Evolutionary conservation across 2,329 filamentous ascomycete species (phyloP).

Genomic region (Calonectria multiphialidica): DNA sequence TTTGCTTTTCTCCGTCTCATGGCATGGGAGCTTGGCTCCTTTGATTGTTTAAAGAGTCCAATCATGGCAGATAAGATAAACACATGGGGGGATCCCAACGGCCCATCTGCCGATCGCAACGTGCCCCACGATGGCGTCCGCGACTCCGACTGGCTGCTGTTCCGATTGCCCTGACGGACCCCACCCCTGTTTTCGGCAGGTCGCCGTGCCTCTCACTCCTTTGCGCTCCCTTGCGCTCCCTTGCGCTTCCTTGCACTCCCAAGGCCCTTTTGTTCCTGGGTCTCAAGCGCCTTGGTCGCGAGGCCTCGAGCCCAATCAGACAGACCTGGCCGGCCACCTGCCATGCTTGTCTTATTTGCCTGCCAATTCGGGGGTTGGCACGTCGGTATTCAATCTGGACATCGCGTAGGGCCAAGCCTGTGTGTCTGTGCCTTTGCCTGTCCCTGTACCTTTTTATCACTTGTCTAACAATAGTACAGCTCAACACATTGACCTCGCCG

Average conservation of each 20-base stretch:
- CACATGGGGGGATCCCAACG: slow-evolving; percentile 33
- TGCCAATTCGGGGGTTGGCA: slow-evolving; percentile 19
- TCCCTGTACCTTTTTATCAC: no score
- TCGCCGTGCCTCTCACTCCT: slow-evolving; percentile 15
- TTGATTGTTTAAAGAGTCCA: slow-evolving; percentile 15
- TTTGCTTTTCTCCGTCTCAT: background rate
- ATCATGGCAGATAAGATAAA: slow-evolving; percentile 30
- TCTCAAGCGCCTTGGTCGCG: background rate
- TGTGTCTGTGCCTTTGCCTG: no score
- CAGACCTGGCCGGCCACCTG: slow-evolving; percentile 25
- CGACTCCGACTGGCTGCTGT: slow-evolving; percentile 23
- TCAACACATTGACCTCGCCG: background rate
- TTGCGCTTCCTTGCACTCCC: background rate
- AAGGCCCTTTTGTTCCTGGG: background rate
- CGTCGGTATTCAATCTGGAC: slow-evolving; percentile 11
- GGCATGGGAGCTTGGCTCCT: no score
- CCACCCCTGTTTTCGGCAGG: slow-evolving; percentile 35
- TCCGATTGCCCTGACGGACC: slow-evolving; percentile 22
- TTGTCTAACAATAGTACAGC: no score
- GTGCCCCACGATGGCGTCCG: slow-evolving; percentile 1
- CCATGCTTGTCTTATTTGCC: slow-evolving; percentile 1
- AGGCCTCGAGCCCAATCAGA: slow-evolving; percentile 29
- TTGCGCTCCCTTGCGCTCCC: background rate
- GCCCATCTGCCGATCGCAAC: slow-evolving; percentile 33
- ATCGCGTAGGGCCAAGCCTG: background rate